These are phyloP conservation scores for Tolypocladium album DNA, from an alignment of 2,329 filamentous ascomycete species.

Conservation along the genomic window DNA sequence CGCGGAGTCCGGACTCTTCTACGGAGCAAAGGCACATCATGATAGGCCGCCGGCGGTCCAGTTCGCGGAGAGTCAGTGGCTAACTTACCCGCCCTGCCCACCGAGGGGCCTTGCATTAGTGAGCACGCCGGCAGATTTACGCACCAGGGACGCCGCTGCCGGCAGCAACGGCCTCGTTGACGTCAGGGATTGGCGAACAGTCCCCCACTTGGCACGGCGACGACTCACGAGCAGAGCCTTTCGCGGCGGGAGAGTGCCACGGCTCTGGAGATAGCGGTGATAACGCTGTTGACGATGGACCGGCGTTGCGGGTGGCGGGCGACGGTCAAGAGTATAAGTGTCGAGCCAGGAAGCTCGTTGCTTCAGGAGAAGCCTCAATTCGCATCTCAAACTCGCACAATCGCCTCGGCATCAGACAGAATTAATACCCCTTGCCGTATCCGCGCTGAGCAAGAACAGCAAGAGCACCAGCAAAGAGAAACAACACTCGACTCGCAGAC, in stretches of 20 bases:
- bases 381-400: neutral
- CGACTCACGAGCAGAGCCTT: neutral
- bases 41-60: neutral
- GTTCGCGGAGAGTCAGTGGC: too few species aligned
- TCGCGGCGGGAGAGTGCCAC: neutral
- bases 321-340: neutral
- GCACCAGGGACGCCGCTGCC: neutral
- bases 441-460: neutral
- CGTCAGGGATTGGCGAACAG: neutral
- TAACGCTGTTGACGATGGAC: neutral
- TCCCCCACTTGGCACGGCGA: neutral
- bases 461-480: neutral
- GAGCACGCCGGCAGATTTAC: neutral
- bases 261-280: neutral
- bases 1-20: neutral
- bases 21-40: too few species aligned
- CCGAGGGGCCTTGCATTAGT: neutral
- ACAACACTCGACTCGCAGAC: neutral
- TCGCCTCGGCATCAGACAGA: neutral
- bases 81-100: neutral
- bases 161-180: neutral
- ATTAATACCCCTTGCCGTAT: neutral
- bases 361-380: neutral
- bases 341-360: neutral
- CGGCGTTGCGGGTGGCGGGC: neutral